phyloP scores from a whole-genome alignment of 257 asterid species.

The Salvia hispanica region DNA sequence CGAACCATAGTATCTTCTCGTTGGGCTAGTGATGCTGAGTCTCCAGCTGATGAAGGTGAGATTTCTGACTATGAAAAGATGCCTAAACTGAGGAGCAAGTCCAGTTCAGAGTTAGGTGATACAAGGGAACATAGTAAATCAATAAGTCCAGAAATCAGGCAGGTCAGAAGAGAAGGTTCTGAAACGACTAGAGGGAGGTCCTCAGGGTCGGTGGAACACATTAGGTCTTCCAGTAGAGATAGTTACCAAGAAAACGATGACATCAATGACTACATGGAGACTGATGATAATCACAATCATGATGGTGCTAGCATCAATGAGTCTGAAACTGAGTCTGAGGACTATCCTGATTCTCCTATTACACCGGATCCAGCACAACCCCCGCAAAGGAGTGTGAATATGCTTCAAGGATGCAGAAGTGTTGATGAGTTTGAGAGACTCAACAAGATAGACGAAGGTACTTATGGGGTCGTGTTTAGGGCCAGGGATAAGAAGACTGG shows the following conservation, averaged over 20 bases:
- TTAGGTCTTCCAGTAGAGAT: slow-evolving; percentile 83
- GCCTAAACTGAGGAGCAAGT: slow-evolving; percentile 42
- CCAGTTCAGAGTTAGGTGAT: slow-evolving; percentile 52
- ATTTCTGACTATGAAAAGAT: slow-evolving; percentile 56
- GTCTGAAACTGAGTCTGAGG: slow-evolving; percentile 58
- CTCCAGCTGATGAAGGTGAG: slow-evolving; percentile 83
- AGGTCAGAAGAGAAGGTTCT: slow-evolving; percentile 54
- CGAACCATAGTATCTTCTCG: slow-evolving; percentile 67
- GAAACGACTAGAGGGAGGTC: slow-evolving; percentile 57
- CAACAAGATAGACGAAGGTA: slow-evolving; percentile 91
- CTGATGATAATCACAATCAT: slow-evolving; percentile 48
- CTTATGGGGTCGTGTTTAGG: slow-evolving; percentile 89
- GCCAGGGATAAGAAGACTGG: slow-evolving; percentile 89
- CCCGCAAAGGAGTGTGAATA: slow-evolving; percentile 65
- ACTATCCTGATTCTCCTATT: slow-evolving; percentile 47
- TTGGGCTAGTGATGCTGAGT: slow-evolving; percentile 75
- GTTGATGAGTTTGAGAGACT: slow-evolving; percentile 90
- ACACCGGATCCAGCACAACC: slow-evolving; percentile 49
- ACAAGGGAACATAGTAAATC: slow-evolving; percentile 49
- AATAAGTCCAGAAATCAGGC: slow-evolving; percentile 62
- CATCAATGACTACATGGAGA: slow-evolving; percentile 49
- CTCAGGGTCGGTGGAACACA: slow-evolving; percentile 60
- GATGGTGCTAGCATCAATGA: slow-evolving; percentile 44
- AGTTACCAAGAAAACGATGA: slow-evolving; percentile 51
- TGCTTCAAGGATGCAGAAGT: slow-evolving; percentile 93